Evolutionary conservation across 1,284 basidiomycete genomes (phyloP).

Genomic region (Marasmius sp.): DNA sequence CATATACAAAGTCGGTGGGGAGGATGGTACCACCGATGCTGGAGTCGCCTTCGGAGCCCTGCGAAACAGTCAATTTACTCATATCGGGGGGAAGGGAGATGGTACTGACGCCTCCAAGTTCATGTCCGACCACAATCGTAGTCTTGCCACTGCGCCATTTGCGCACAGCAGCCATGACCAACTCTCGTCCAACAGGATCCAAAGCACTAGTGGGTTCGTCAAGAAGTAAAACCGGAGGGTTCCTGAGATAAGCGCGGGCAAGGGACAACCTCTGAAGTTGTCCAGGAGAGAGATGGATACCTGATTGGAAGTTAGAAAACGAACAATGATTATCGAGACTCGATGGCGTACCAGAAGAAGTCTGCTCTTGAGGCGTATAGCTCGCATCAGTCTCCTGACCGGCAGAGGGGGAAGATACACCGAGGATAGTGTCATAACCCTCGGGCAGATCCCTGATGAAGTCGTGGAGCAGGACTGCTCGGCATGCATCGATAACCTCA

Average conservation of each 20-base stretch:
- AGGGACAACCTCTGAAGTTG: constrained; percentile 93
- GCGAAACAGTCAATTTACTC: background rate
- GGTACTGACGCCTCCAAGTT: constrained; percentile 45
- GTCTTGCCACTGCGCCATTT: constrained; percentile 82
- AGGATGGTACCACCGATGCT: constrained; percentile 41
- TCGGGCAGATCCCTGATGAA: constrained; percentile 82
- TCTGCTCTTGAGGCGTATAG: background rate
- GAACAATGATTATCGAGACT: background rate
- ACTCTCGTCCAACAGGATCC: constrained; percentile 83
- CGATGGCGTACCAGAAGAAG: constrained; percentile 47
- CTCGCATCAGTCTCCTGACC: background rate
- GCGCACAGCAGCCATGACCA: constrained; percentile 89
- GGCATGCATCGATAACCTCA: constrained; percentile 81
- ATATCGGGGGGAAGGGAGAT: background rate
- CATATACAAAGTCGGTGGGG: constrained; percentile 85
- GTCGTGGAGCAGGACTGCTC: constrained; percentile 86
- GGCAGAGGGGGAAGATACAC: constrained; percentile 1
- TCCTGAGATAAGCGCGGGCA: constrained; percentile 83
- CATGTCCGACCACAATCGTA: constrained; percentile 96
- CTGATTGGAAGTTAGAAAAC: constrained; percentile 37
- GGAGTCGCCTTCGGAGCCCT: background rate
- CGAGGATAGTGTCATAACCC: constrained; percentile 78
- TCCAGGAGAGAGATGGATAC: constrained; percentile 84
- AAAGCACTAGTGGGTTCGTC: constrained; percentile 97
- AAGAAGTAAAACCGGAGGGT: constrained; percentile 93